Evolutionary conservation across 768 basidiomycete genomes (phyloP).

Genomic region (Phanerochaete sordida): DNA sequence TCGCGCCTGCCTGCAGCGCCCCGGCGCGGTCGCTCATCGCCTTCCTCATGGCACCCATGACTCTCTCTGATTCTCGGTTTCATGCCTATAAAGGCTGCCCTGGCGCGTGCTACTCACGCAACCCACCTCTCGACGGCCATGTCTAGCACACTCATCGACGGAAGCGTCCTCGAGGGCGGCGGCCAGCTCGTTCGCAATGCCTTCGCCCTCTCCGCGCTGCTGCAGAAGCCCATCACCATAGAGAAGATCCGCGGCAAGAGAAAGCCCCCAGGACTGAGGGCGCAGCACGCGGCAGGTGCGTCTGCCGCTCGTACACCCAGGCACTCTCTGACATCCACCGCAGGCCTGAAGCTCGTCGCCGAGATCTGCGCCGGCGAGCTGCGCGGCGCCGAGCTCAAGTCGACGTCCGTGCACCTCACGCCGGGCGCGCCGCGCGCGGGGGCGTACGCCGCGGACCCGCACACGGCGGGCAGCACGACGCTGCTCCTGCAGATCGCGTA

Average conservation of each 20-base stretch:
- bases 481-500: constrained; percentile 71
- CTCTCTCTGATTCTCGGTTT: not conserved
- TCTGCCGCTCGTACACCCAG: not conserved
- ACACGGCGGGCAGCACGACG: constrained; percentile 69
- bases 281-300: constrained; percentile 68
- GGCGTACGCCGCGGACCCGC: constrained; percentile 42
- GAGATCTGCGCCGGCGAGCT: constrained; percentile 55
- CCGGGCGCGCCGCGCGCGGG: constrained; percentile 44
- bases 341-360: constrained; percentile 66
- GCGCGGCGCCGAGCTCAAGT: constrained; percentile 51
- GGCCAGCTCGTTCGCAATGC: constrained; percentile 75
- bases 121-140: not conserved
- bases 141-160: constrained; percentile 32
- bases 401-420: constrained; percentile 48
- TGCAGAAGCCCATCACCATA: constrained; percentile 57
- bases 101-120: not conserved
- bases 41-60: too few relatives aligned
- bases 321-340: not conserved
- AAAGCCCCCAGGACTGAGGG: constrained; percentile 60
- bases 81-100: not conserved
- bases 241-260: constrained; percentile 58
- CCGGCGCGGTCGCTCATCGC: too few relatives aligned
- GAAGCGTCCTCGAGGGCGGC: constrained; percentile 50
- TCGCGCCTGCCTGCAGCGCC: not conserved
- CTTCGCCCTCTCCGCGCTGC: constrained; percentile 60